Percentiles rank a stretch among this genome's conserved stretches.
Evolutionary conservation across 495 filamentous ascomycete species (phyloP).

Genomic region (Lentithecium fluviatile): DNA sequence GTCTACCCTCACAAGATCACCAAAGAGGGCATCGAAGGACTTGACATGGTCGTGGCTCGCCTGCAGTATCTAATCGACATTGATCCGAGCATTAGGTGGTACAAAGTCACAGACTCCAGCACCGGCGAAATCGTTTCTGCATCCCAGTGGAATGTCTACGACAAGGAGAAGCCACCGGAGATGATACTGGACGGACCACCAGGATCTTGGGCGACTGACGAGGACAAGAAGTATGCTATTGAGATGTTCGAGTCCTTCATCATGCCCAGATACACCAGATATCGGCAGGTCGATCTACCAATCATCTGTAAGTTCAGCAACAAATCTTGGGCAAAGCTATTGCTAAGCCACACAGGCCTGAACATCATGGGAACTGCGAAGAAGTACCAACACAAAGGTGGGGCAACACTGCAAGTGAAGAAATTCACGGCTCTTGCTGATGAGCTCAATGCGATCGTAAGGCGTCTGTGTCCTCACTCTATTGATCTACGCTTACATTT

Average conservation of each 20-base stretch:
- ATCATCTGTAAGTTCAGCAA: slow-evolving; percentile 1
- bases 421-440: neutral
- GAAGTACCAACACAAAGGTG: neutral
- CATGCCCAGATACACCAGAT: neutral
- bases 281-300: neutral
- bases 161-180: neutral
- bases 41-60: neutral
- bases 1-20: slow-evolving; percentile 9
- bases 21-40: neutral
- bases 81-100: neutral
- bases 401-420: neutral
- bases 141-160: neutral
- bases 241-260: slow-evolving; percentile 3
- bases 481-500: neutral
- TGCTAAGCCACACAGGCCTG: neutral
- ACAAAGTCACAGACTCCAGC: neutral
- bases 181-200: slow-evolving; percentile 12
- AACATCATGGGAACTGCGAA: neutral
- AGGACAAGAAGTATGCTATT: slow-evolving; percentile 10
- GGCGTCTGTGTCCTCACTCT: neutral
- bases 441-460: neutral
- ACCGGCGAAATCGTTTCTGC: neutral
- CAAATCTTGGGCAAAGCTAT: neutral
- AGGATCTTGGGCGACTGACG: slow-evolving; percentile 9
- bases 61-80: slow-evolving; percentile 1